phyloP scores from a whole-genome alignment of 345 rosid species.

The Salix viminalis region DNA sequence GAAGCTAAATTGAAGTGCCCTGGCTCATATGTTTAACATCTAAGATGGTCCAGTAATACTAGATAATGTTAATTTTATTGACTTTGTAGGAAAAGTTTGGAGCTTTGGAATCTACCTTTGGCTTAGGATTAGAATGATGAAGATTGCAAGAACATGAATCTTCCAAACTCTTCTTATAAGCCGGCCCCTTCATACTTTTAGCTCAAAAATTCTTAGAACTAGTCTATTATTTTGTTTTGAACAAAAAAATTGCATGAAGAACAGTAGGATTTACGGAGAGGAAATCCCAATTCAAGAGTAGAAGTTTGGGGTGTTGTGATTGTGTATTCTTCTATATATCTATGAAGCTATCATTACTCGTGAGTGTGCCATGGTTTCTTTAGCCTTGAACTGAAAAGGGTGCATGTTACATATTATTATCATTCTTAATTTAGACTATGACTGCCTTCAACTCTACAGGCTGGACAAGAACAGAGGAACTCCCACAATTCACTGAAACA shows the following conservation, averaged over 20 bases:
- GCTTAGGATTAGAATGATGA: background rate
- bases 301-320: background rate
- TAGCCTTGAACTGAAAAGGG: background rate
- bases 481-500: conserved; percentile 62
- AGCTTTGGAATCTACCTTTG: background rate
- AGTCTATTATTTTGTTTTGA: background rate
- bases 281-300: background rate
- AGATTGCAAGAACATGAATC: background rate
- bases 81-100: background rate
- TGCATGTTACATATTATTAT: background rate
- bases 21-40: background rate
- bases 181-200: background rate
- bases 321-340: background rate
- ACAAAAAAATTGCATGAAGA: background rate
- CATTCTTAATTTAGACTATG: background rate
- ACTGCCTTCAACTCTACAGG: conserved; percentile 14
- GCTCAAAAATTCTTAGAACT: background rate
- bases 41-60: background rate
- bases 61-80: background rate
- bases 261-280: background rate
- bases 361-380: background rate
- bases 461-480: conserved; percentile 45
- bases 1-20: background rate
- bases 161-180: background rate
- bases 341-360: background rate